Percentiles rank a stretch among this genome's conserved stretches.
Evolutionary conservation across 371 early-diverging fungal genomes (phyloP).

Genomic region (Zychaea mexicana): DNA sequence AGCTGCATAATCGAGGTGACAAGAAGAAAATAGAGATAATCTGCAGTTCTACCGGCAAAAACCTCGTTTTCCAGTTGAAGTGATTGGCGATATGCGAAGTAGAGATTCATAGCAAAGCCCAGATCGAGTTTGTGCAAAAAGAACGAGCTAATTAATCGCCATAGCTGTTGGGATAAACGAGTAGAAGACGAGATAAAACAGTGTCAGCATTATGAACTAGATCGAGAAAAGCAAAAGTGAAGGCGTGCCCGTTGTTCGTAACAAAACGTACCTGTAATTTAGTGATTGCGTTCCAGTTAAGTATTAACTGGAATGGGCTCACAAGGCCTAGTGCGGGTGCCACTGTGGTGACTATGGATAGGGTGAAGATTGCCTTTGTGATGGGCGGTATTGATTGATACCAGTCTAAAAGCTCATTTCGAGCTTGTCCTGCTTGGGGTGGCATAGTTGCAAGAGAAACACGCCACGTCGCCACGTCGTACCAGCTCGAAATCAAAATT

Average conservation of each 20-base stretch:
- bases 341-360: slow-evolving; percentile 55
- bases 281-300: slow-evolving; percentile 44
- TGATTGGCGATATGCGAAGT: slow-evolving; percentile 77
- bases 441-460: slow-evolving; percentile 12
- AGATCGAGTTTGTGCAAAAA: slow-evolving; percentile 57
- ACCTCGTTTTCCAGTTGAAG: slow-evolving; percentile 68
- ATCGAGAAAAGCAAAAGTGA: not conserved
- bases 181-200: not conserved
- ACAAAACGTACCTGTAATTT: slow-evolving; percentile 24
- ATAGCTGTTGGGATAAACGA: slow-evolving; percentile 51
- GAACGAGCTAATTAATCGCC: slow-evolving; percentile 79
- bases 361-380: slow-evolving; percentile 61
- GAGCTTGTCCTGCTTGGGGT: slow-evolving; percentile 15
- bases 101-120: slow-evolving; percentile 66
- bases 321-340: slow-evolving; percentile 47
- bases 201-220: not conserved
- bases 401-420: slow-evolving; percentile 53
- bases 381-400: slow-evolving; percentile 65
- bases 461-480: not conserved
- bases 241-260: too few species aligned
- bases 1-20: slow-evolving; percentile 52
- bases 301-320: slow-evolving; percentile 33
- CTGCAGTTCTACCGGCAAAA: slow-evolving; percentile 76
- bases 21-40: slow-evolving; percentile 77
- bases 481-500: too few species aligned